Percentiles rank a stretch among this genome's conserved stretches.
These are phyloP conservation scores for Dovyalis caffra DNA, from an alignment of 345 rosid species.

Conservation along the genomic window DNA sequence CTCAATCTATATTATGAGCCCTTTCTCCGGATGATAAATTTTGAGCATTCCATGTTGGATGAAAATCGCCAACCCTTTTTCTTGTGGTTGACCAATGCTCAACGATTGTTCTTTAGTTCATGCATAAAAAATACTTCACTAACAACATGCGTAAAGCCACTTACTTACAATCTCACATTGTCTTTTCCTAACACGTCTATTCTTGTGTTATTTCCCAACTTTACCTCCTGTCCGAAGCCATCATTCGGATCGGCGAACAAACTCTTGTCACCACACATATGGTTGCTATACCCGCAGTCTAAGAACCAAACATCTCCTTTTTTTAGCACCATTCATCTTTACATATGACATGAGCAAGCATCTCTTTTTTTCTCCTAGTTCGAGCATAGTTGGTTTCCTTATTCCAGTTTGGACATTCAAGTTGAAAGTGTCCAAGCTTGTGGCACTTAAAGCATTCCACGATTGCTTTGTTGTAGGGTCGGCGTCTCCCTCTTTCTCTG, in stretches of 20 bases:
- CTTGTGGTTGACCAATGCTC: background rate
- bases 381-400: background rate
- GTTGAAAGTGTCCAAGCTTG: background rate
- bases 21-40: background rate
- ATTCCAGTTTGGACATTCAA: background rate
- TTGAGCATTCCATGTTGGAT: background rate
- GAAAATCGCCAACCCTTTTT: background rate
- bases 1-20: background rate
- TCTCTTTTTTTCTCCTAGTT: background rate
- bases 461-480: background rate
- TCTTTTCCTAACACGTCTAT: background rate
- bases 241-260: background rate
- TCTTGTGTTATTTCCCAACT: too few species aligned
- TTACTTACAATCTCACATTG: background rate
- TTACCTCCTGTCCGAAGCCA: too few species aligned
- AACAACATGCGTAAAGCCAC: background rate
- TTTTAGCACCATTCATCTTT: background rate
- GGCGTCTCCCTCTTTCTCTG: background rate
- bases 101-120: too few species aligned
- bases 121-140: background rate
- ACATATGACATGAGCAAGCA: background rate
- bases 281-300: too few species aligned
- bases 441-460: conserved; percentile 4
- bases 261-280: background rate
- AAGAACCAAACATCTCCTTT: background rate